These are phyloP conservation scores for Xylariomycetidae sp. DNA, from an alignment of 2,329 filamentous ascomycete genomes.

Conservation along the genomic window DNA sequence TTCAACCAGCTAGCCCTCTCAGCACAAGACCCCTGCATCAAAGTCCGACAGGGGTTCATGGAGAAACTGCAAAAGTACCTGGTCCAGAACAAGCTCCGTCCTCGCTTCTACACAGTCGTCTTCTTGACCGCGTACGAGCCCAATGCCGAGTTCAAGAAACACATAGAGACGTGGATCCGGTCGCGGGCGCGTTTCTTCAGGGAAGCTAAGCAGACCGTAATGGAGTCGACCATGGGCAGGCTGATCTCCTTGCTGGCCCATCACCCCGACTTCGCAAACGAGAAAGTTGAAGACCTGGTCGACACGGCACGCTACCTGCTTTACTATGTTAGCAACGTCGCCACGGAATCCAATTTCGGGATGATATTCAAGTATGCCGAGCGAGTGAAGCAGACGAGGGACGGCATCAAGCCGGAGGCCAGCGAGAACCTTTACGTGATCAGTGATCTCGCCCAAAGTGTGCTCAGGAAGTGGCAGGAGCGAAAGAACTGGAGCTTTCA, in stretches of 20 bases:
- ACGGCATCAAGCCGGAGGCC: conserved; percentile 62
- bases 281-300: conserved; percentile 60
- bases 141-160: conserved; percentile 61
- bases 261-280: conserved; percentile 77
- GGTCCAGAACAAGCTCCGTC: conserved; percentile 60
- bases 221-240: conserved; percentile 78
- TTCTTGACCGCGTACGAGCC: conserved; percentile 94
- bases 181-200: conserved; percentile 66
- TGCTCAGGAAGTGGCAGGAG: conserved; percentile 82
- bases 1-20: conserved; percentile 81
- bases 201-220: conserved; percentile 53
- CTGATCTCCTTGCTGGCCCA: conserved; percentile 85
- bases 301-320: conserved; percentile 86
- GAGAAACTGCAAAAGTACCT: conserved; percentile 88
- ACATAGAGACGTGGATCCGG: conserved; percentile 81
- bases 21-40: conserved; percentile 67
- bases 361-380: conserved; percentile 90
- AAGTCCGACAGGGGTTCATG: conserved; percentile 74
- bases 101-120: conserved; percentile 81
- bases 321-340: conserved; percentile 79
- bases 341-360: conserved; percentile 79
- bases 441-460: conserved; percentile 76
- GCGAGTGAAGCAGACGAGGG: conserved; percentile 81
- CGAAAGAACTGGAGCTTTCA: conserved; percentile 80
- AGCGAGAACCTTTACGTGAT: conserved; percentile 78